Evolutionary conservation across 164 flowering plant species (phyloP), one percentile per base, ranked within the genome.

Genomic region (Cinnamomum chago): DNA sequence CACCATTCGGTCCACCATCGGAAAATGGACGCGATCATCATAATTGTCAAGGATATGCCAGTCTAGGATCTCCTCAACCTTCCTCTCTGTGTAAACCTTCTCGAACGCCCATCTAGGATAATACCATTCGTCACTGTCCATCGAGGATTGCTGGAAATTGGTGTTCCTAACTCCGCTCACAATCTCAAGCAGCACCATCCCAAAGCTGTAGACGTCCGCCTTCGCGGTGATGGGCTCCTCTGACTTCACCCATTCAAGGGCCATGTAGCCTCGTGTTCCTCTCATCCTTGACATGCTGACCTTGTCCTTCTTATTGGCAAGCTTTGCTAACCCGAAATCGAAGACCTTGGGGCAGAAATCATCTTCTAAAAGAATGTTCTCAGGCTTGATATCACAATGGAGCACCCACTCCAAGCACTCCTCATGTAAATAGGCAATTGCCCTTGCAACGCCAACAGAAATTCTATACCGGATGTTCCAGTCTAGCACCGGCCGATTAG

Each of bases 241-340:
- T 47, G 58, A 33, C 18, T 76, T 82, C 2, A 79, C 74, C 93
- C 94, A 90, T 72, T 93, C 98, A 0, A 94, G 98, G 13, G 95
- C 98, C 87, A 93, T 73, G 85, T 93, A 93, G 55, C 98, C 98
- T 0, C 86, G 87, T 3, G 97, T 93, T 3, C 97, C 97, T 0
- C 91, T 86, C 25, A 90, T 82, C 50, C 85, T 62, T 0, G 96
- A 89, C 88, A 90, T 85, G 74, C 81, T 86, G 68, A 88, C 88
- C 77, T 83, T 81, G 27, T 87, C 90, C 65, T 88, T 89, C 52
- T 87, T 87, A 76, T 87, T 87, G 78, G 82, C 80, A 58, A 89
- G 72, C 83, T 91, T 91, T 2, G 98, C 87, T 24, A 93, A 50
- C 73, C 98, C 96, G 68, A 93, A 93, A 78, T 93, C 98, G 1